Evolutionary conservation across 208 protist species (phyloP), one percentile per base, ranked within the genome.

Genomic region (Trypanosoma vivax): DNA sequence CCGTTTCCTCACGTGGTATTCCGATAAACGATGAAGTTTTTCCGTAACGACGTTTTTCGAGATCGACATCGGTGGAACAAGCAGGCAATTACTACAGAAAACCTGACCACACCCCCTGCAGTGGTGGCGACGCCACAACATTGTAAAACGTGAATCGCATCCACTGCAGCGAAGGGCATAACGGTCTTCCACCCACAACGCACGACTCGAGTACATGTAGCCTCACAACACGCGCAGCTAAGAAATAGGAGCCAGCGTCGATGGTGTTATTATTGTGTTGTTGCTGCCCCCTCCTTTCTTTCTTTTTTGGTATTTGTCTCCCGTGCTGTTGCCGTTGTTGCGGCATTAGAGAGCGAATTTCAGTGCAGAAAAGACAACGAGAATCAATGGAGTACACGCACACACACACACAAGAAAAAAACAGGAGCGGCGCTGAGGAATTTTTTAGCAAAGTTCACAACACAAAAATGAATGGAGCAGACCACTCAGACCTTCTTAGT

Each of bases 101-200:
- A 93, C 65, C 50, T 90, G 82, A 2, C 85, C 85, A 41, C 85
- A 93, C 34, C 77, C 58, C 0, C 85, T 66, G 55, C 85, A 93
- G 55, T 93, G 85, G 53, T 93, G 85, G 5, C 74, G 73, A 11
- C 85, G 75, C 5, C 76, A 61, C 16, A 88, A 43, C n/a, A 83
- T 41, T 0, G 65, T 74, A 50, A 93, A 93, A 48, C 57, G 61
- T 24, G 67, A 58, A 6, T 70, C 47, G 48, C 85, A 93, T 1
- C 55, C 59, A 14, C 76, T 48, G 47, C 85, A 93, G 11, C 73
- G 76, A 28, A 74, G 31, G 4, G 75, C 85, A 41, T 83, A 88
- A 23, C 58, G 59, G 57, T 93, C 85, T 14, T 84, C 79, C 11
- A 93, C 81, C 85, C 85, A 93, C 3, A 93, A 54, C 0, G 74